Evolutionary conservation across 495 filamentous ascomycete genomes (phyloP), one percentile per base, ranked within the genome.

Genomic region (Staphylotrichum longicolle): DNA sequence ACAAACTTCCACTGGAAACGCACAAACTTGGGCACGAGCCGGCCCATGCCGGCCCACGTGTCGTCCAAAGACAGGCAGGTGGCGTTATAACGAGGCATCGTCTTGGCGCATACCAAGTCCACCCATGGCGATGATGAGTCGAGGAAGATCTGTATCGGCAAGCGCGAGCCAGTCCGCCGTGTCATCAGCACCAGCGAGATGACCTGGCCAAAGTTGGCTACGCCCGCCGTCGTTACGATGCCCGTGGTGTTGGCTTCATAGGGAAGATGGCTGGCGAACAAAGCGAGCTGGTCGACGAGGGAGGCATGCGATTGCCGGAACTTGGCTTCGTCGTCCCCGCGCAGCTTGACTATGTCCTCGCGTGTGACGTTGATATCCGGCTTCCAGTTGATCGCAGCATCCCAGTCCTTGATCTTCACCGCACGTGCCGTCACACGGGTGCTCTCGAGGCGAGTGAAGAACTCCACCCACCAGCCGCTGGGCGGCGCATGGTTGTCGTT

Each of bases 1-100:
- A 87, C 78, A n/a, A 76, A 70, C 69, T 87, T 87, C 63, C 85
- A 78, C 65, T 88, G 85, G 63, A 78, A 87, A 55, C 78, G 74
- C 5, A 49, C 40, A 32, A 67, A 55, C 57, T 47, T 56, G 3
- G 55, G 68, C 34, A 44, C 57, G 20, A 0, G 10, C 3, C 27
- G 54, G n/a, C 46, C 15, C 1, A 58, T 37, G 0, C 30, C 44
- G 0, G 40, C 40, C 58, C 63, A 70, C 39, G 41, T 61, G 5
- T 70, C 57, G 9, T 52, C 15, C 12, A 73, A 10, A 39, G 64
- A 54, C 15, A 85, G 53, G 66, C 85, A 88, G 41, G 69, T 73
- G 5, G 82, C 83, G 60, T 80, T 76, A 34, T 85, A 70, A 6
- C 68, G 57, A 11, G 81, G 81, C 3, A 88, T 75, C 5, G 81